Base-by-base conservation (phyloP, 257 asterid genomes). In the Nyctanthes arbortristis region DNA sequence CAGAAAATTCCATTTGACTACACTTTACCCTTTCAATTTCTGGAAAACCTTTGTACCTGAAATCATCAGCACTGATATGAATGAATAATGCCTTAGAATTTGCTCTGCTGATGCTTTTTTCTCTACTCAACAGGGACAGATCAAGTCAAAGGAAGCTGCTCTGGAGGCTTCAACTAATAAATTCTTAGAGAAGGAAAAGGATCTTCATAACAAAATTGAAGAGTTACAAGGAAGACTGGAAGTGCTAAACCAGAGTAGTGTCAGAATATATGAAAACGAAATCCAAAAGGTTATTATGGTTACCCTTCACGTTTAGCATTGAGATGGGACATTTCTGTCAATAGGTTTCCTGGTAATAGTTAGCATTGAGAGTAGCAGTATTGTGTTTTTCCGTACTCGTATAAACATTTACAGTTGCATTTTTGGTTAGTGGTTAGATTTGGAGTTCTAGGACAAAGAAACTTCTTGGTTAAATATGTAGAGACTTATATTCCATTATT, bases 181-280 rank as follows among this genome's bases (percentile, higher is more conserved):
- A 40, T 94, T 85, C 82, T 65, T 84, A 43, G 94, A 86, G 81
- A 88, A 81, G 83, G 99, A 91, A 82, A 84, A 76, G 59, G 91
- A 85, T 66, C 94, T 91, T 76, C 89, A 68, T 28, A 67, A 55
- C 67, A 83, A 88, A 79, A 86, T 94, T 40, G 86, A 85, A 69
- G 96, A 86, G 80, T 72, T 89, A 12, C 93, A 87, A 71, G 75
- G 36, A 58, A 82, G 86, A 78, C 39, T 92, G 63, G 88, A 85
- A 73, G 75, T 37, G 62, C 87, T 85, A 78, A 63, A 61, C 70
- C 79, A 72, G 66, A 86, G 73, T 71, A 77, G 82, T n/a, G 31
- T 68, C 33, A 81, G 40, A 7, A 65, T 72, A 66, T 78, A 78
- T 39, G 80, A 79, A 75, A 78, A 72, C 37, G 77, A 76, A 47